phyloP scores from a whole-genome alignment of 257 asterid genomes.

The Forsythia viridissima region DNA sequence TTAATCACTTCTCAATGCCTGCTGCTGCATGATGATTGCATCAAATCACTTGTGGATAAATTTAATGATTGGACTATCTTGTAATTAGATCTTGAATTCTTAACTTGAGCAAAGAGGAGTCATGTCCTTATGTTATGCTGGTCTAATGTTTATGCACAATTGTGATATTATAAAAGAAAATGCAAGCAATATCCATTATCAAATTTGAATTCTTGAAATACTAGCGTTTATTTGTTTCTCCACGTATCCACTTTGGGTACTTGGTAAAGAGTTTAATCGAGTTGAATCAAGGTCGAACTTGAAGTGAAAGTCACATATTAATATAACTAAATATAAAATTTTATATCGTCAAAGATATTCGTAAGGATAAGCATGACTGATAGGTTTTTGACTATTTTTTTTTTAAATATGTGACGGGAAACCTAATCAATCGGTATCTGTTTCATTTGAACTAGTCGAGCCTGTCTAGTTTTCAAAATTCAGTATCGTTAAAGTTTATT shows the following conservation, averaged over 20 bases:
- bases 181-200: background rate
- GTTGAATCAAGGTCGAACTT: background rate
- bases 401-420: background rate
- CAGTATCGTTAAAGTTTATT: too few species aligned
- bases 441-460: too few species aligned
- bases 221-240: background rate
- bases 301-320: background rate
- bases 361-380: too few species aligned
- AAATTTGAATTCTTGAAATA: too few species aligned
- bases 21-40: constrained; percentile 44
- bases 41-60: too few species aligned
- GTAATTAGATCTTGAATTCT: background rate
- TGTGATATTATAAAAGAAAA: background rate
- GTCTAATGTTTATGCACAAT: too few species aligned
- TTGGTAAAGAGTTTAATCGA: background rate
- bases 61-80: background rate
- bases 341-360: background rate
- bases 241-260: background rate
- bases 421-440: background rate
- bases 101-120: background rate
- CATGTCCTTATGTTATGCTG: background rate
- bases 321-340: too few species aligned
- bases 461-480: background rate
- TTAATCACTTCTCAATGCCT: constrained; percentile 49
- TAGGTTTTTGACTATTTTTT: too few species aligned